These are phyloP conservation scores for Arthrobotrys iridis DNA, from an alignment of 2,329 filamentous ascomycete species.

Conservation along the genomic window DNA sequence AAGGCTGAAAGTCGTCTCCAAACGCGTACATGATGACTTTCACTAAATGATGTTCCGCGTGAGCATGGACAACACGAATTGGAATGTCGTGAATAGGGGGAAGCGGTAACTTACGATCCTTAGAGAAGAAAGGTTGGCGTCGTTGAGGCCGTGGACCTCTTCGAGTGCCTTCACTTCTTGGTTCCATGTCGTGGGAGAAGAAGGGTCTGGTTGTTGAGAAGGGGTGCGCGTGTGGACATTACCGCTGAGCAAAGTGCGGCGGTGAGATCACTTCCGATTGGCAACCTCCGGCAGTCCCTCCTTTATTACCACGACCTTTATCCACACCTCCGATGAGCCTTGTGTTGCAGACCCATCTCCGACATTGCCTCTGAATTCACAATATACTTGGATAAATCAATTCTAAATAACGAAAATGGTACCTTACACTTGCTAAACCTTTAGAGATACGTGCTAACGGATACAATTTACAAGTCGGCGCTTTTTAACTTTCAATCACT, in stretches of 20 bases:
- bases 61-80: background rate
- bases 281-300: no score
- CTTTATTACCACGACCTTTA: no score
- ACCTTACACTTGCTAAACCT: background rate
- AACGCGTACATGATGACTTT: conserved; percentile 79
- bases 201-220: background rate
- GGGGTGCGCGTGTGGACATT: background rate
- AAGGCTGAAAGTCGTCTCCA: conserved; percentile 79
- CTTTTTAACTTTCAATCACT: conserved; percentile 99
- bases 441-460: background rate
- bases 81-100: background rate
- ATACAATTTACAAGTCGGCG: conserved; percentile 73
- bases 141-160: conserved; percentile 56
- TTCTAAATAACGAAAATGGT: conserved; percentile 37
- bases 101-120: conserved; percentile 70
- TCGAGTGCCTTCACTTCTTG: conserved; percentile 55
- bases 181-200: conserved; percentile 47
- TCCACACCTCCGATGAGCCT: no score
- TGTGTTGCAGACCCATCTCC: background rate
- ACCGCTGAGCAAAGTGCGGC: background rate
- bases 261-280: background rate
- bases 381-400: no score
- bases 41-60: no score
- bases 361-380: background rate
- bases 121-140: conserved; percentile 76